Evolutionary conservation across 2,329 filamentous ascomycete species (phyloP), one percentile per base, ranked within the genome.

Genomic region (Coniochaeta sp.): DNA sequence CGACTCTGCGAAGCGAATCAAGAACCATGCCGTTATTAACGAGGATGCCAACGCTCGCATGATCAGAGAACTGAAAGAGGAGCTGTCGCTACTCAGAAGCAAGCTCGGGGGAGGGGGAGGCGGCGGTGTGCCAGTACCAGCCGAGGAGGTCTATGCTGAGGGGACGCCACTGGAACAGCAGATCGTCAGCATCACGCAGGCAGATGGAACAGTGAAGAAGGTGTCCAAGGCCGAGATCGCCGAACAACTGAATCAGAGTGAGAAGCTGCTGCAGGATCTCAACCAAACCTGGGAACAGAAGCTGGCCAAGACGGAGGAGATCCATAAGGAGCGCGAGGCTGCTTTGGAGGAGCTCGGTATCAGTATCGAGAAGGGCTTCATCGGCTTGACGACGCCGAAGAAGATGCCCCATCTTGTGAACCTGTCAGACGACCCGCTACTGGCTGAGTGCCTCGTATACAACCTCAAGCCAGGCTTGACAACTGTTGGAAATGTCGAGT

Each of bases 281-380:
- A 99, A 99, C 69, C 93, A 99, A 76, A 99, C 95, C 0, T 99
- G 95, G 95, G 95, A 99, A 76, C 86, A 99, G 76, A 98, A 98
- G 74, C 78, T 99, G 63, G 83, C 86, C 65, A 97, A 96, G 77
- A 99, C 95, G 0, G 95, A 99, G 73, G 87, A 93, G 67, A 98
- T 99, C 59, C 95, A 99, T 79, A 97, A 96, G 72, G 95, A 99
- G 75, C 87, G 95, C 66, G 95, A 99, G 74, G 87, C 92, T 55
- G 95, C 95, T 10, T 79, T 99, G 54, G 95, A 99, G 77, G 95
- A 99, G 73, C 83, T 99, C 50, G 95, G 95, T 65, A 98, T 99
- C 75, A 98, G 93, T 74, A 99, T 99, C 65, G 95, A 99, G 72
- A 99, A 99, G 74, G 95, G 95, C 7, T 97, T 97, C 70, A 88